Percentiles rank a stretch among this genome's conserved stretches.
These are phyloP conservation scores for Leishmania amazonensis DNA, from an alignment of 208 protist genomes.

Conservation along the genomic window DNA sequence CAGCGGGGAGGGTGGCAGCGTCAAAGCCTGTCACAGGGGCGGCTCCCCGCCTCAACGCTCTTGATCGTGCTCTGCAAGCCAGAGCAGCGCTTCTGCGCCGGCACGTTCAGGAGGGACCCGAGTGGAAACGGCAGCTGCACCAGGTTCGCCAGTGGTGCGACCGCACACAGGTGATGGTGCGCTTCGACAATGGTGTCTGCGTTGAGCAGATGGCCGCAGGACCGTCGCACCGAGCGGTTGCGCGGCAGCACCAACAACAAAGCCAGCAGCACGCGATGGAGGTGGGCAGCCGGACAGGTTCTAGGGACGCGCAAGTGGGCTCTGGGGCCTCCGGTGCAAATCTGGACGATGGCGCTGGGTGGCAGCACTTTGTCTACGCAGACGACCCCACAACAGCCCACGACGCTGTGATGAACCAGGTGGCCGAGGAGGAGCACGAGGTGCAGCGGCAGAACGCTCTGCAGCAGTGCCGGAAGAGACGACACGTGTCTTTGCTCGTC, in stretches of 20 bases:
- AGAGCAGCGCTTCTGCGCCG: slow-evolving; percentile 30
- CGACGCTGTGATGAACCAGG: slow-evolving; percentile 37
- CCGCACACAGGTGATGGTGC: slow-evolving; percentile 37
- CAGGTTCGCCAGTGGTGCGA: slow-evolving; percentile 63
- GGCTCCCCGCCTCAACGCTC: neutral
- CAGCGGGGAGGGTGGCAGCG: neutral
- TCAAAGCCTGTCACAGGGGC: neutral
- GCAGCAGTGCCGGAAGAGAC: slow-evolving; percentile 26
- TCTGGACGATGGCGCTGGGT: neutral
- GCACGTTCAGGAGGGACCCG: slow-evolving; percentile 24
- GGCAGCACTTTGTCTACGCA: slow-evolving; percentile 25
- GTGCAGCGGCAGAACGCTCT: slow-evolving; percentile 41
- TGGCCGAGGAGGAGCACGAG: slow-evolving; percentile 40
- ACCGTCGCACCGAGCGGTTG: slow-evolving; percentile 1
- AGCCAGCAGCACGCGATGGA: neutral
- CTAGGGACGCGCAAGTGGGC: neutral
- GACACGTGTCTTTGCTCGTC: neutral
- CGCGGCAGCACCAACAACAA: slow-evolving; percentile 1
- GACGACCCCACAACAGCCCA: slow-evolving; percentile 51
- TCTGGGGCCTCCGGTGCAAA: neutral
- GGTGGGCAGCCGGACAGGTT: neutral
- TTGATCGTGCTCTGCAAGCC: slow-evolving; percentile 24
- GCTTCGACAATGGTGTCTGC: slow-evolving; percentile 28
- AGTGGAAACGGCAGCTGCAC: slow-evolving; percentile 36
- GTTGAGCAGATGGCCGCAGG: slow-evolving; percentile 20